Percentiles rank a stretch among this genome's conserved stretches.
Evolutionary conservation across 148 eudicot species (phyloP).

Genomic region (Bassia scoparia): DNA sequence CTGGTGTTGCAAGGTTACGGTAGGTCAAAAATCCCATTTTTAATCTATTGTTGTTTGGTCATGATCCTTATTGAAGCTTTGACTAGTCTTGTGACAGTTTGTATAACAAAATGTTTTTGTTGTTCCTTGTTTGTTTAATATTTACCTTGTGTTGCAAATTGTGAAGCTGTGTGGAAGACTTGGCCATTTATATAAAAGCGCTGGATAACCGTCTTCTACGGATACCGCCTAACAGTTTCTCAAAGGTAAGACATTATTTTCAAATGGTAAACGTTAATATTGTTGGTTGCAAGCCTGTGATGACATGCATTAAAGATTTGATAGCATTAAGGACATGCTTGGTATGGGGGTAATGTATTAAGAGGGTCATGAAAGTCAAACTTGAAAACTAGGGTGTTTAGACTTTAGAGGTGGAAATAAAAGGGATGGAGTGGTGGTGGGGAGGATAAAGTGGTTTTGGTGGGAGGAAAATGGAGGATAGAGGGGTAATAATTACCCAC

Average conservation of each 20-base stretch:
- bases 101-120: conserved; percentile 8
- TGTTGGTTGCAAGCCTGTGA: too few species aligned
- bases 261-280: too few species aligned
- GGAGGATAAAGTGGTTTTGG: too few species aligned
- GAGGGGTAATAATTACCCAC: too few species aligned
- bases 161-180: conserved; percentile 62
- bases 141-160: conserved; percentile 9
- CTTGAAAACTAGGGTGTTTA: too few species aligned
- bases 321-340: too few species aligned
- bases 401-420: too few species aligned
- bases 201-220: conserved; percentile 53
- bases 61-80: conserved; percentile 6
- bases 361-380: too few species aligned
- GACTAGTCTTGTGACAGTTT: not conserved
- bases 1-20: conserved; percentile 92
- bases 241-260: conserved; percentile 47
- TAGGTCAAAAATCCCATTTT: conserved; percentile 28
- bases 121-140: conserved; percentile 5
- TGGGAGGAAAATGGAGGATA: too few species aligned
- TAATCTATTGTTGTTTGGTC: conserved; percentile 9
- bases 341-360: too few species aligned
- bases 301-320: not conserved
- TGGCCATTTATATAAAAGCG: conserved; percentile 64
- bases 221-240: conserved; percentile 74
- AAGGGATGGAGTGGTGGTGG: too few species aligned